Conservation (phyloP, 495 filamentous ascomycete species). For the Eremomyces bilateralis region DNA sequence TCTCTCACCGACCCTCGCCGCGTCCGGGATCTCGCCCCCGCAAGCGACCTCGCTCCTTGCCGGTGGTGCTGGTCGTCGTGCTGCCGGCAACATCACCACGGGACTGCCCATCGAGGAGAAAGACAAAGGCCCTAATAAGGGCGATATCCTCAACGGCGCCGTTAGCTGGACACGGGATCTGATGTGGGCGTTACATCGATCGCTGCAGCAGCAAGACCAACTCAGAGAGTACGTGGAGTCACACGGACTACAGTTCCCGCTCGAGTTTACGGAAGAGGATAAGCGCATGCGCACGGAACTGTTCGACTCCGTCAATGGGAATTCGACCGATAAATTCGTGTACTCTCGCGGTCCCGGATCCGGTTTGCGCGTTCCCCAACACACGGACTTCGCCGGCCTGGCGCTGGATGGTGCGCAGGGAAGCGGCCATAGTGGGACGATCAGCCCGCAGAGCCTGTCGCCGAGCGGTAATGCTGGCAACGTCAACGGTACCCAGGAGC, state of each 20-base stretch:
- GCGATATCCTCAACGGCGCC: conserved; percentile 90
- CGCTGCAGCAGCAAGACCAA: conserved; percentile 72
- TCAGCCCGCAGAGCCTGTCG: conserved; percentile 44
- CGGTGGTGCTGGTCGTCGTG: conserved; percentile 61
- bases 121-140: conserved; percentile 97
- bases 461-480: conserved; percentile 20
- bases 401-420: conserved; percentile 27
- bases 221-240: conserved; percentile 49
- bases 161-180: conserved; percentile 93
- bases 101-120: conserved; percentile 88
- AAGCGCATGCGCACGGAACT: conserved; percentile 87
- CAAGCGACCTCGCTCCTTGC: conserved; percentile 81
- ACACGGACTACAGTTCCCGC: conserved; percentile 52
- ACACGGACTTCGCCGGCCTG: conserved; percentile 80
- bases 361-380: conserved; percentile 74
- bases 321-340: conserved; percentile 43
- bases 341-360: conserved; percentile 72
- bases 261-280: conserved; percentile 78
- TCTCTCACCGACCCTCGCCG: conserved; percentile 55
- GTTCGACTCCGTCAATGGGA: conserved; percentile 60
- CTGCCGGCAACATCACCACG: conserved; percentile 74
- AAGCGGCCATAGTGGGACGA: too few relatives aligned
- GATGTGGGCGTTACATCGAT: conserved; percentile 84
- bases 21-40: conserved; percentile 35
- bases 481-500: conserved; percentile 4